Percentiles rank a stretch among this genome's conserved stretches.
Evolutionary conservation across 768 basidiomycete species (phyloP).

Genomic region (Macrolepiota fuliginosa): DNA sequence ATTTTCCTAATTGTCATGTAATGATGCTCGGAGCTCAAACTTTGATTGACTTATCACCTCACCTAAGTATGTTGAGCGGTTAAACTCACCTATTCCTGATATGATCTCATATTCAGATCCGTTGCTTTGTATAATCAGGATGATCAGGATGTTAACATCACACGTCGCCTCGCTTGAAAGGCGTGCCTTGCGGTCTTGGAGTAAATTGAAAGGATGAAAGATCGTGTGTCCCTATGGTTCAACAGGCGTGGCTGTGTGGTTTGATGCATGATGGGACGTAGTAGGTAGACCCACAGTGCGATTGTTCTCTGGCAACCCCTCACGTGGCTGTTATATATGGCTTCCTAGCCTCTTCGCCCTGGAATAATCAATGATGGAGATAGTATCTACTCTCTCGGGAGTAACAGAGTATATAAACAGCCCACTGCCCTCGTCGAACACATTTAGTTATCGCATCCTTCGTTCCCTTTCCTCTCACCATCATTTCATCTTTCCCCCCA

Average conservation of each 20-base stretch:
- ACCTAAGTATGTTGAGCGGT: no score
- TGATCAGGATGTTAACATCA: background rate
- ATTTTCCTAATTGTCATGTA: background rate
- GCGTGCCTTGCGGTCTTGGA: background rate
- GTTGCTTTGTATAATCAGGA: background rate
- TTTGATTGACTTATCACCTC: no score
- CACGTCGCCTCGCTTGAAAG: background rate
- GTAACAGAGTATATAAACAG: background rate
- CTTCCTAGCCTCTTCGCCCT: background rate
- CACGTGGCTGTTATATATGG: conserved; percentile 3
- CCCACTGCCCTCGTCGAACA: background rate
- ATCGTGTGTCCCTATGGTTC: background rate
- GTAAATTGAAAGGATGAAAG: background rate
- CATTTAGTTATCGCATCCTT: background rate
- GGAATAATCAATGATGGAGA: background rate
- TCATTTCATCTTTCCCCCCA: background rate
- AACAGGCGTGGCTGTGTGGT: no score
- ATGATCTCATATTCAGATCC: background rate
- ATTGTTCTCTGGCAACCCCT: background rate
- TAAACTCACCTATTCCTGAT: no score
- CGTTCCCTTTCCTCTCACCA: background rate
- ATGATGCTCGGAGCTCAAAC: background rate
- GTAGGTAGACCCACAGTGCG: no score
- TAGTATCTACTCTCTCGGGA: background rate
- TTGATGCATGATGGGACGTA: conserved; percentile 1